Base-by-base conservation (phyloP, 2,329 filamentous ascomycete species). In the Penicillium rolfsii region DNA sequence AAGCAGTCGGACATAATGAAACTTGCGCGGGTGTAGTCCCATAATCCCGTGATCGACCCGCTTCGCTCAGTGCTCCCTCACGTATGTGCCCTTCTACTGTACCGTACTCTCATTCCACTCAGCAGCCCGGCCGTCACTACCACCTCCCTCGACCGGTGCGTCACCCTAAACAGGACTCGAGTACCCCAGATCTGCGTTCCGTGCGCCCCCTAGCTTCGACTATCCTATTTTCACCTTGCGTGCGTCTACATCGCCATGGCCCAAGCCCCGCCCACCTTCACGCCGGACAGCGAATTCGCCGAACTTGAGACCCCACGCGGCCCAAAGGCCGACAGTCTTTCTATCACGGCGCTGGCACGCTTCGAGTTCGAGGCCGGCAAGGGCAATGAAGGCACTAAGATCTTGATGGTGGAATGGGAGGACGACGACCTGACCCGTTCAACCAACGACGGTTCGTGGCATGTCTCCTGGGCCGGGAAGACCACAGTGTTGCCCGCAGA, bases 361-460 rank as follows among this genome's bases (percentile, higher is more conserved):
- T 97, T 96, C 77, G 93, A 97, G 75, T 96, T 96, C 73, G 90
- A 93, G 77, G 82, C 86, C 0, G 89, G 88, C 38, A 86, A 85
- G 74, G 89, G 87, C 53, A 91, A 91, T 70, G 89, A 93, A 66
- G 92, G 92, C 43, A 96, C 91, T 64, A 97, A 96, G 80, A 89
- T 97, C 64, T 81, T 97, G 69, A 95, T 97, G 91, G 89, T 96
- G 41, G 92, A 97, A 76, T 97, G 93, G 93, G 87, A 91, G 73
- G 86, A 89, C 55, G 84, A 85, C 66, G 79, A 83, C 61, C 75
- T 79, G 45, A 82, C 79, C 2, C 76, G 80, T 55, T 76, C 77
- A 11, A 65, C 50, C 1, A 28, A 61, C 0, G 68, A 68, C 0
- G 84, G 83, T 2, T 84, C 83, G 61, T 96, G 92, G 92, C 85